Evolutionary conservation across 805 yeast genomes (phyloP).

Genomic region (Saturnispora mendoncae): DNA sequence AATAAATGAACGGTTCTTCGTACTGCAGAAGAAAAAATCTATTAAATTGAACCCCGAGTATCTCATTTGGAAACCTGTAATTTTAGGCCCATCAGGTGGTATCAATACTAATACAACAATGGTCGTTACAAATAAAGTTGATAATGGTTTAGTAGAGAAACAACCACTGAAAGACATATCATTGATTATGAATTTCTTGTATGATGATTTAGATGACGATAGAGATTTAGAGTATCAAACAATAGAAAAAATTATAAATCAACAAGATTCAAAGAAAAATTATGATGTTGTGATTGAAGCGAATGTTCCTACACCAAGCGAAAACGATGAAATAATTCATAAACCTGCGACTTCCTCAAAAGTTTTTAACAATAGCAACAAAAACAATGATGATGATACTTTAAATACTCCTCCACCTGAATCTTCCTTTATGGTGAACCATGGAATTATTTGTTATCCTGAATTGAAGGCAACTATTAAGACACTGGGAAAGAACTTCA

Average conservation of each 20-base stretch:
- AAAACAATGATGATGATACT: not conserved
- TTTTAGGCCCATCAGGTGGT: slow-evolving; percentile 83
- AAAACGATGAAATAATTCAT: not conserved
- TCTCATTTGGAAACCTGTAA: slow-evolving; percentile 72
- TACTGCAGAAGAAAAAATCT: slow-evolving; percentile 50
- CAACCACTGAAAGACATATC: slow-evolving; percentile 42
- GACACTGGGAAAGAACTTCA: not conserved
- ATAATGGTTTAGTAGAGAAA: slow-evolving; percentile 21
- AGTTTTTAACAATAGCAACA: not conserved
- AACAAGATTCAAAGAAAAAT: slow-evolving; percentile 11
- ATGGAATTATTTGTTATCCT: slow-evolving; percentile 19
- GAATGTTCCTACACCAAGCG: not conserved
- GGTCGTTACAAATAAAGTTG: slow-evolving; percentile 23
- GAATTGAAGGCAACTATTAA: slow-evolving; percentile 15
- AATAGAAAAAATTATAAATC: slow-evolving; percentile 34
- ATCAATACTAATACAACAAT: slow-evolving; percentile 52
- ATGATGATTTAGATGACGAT: slow-evolving; percentile 61
- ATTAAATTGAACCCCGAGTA: slow-evolving; percentile 41
- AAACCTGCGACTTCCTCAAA: not conserved
- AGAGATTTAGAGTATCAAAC: slow-evolving; percentile 52
- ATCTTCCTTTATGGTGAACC: slow-evolving; percentile 10
- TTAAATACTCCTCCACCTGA: slow-evolving; percentile 9
- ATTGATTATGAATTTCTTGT: slow-evolving; percentile 48
- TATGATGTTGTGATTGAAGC: not conserved
- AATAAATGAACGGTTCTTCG: slow-evolving; percentile 34